A percentile compares a stretch with the other conserved stretches of the same genome.
Evolutionary conservation across 805 yeast genomes (phyloP).

Genomic region (Kodamaea neixiangensis): DNA sequence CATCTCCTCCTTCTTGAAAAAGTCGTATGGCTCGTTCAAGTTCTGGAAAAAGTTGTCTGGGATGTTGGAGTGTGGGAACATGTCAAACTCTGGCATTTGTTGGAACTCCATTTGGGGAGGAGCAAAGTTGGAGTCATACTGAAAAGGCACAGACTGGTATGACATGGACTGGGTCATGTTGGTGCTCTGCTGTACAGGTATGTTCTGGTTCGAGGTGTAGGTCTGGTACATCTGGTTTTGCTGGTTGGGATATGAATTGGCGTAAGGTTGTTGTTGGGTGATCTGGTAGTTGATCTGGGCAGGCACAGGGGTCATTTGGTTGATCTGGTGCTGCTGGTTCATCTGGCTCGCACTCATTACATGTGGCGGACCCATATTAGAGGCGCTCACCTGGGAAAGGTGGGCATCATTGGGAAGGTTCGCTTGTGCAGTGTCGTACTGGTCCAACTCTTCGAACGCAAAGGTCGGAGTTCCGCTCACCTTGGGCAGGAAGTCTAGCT

Average conservation of each 20-base stretch:
- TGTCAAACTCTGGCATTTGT: constrained; percentile 2
- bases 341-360: neutral
- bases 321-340: neutral
- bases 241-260: neutral
- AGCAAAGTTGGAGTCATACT: neutral
- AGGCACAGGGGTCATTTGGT: neutral
- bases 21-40: neutral
- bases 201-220: neutral
- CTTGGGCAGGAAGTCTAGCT: constrained; percentile 4
- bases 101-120: neutral
- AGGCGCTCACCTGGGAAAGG: neutral
- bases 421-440: neutral
- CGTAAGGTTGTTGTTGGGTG: neutral
- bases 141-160: neutral
- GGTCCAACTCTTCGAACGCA: neutral
- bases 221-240: neutral
- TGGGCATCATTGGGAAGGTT: no score
- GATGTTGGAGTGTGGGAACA: neutral
- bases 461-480: constrained; percentile 1
- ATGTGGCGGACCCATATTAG: no score
- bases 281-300: neutral
- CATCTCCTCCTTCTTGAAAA: constrained; percentile 1
- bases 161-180: constrained; percentile 1
- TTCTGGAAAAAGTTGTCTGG: constrained; percentile 3
- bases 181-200: neutral